Evolutionary conservation across 208 protist species (phyloP).

Genomic region (Trypanosoma caninum): DNA sequence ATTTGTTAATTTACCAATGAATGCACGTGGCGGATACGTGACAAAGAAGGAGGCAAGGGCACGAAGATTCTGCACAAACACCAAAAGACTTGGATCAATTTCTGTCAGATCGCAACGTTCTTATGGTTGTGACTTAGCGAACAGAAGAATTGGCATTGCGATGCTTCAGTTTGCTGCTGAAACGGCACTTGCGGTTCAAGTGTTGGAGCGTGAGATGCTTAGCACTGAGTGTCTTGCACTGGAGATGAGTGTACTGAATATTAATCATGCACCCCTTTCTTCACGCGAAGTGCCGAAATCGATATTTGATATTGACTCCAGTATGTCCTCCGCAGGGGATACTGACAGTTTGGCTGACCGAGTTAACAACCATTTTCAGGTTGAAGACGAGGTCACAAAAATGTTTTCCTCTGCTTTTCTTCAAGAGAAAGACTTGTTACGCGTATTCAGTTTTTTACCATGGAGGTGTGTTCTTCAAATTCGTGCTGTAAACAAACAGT

Average conservation of each 20-base stretch:
- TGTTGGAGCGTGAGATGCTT: conserved; percentile 28
- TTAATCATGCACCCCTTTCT: neutral
- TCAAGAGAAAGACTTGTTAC: conserved; percentile 34
- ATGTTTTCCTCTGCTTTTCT: neutral
- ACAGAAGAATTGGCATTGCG: conserved; percentile 51
- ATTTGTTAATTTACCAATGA: too few species aligned
- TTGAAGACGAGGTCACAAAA: conserved; percentile 29
- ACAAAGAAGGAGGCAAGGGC: too few species aligned
- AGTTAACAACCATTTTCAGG: conserved; percentile 21
- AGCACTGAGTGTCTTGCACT: conserved; percentile 64
- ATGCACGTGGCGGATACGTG: too few species aligned
- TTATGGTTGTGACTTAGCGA: neutral
- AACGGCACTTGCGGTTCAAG: conserved; percentile 34
- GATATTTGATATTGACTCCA: conserved; percentile 28
- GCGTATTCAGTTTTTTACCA: conserved; percentile 48
- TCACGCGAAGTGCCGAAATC: neutral
- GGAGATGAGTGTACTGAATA: conserved; percentile 3
- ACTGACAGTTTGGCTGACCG: conserved; percentile 29
- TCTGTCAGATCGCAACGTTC: neutral
- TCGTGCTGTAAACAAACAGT: conserved; percentile 45
- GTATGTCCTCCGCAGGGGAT: conserved; percentile 36
- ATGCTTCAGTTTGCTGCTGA: conserved; percentile 53
- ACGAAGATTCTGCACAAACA: neutral
- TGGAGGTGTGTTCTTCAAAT: conserved; percentile 37
- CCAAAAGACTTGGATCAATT: neutral